These are phyloP conservation scores for Grigorovia jiainica DNA, from an alignment of 805 yeast genomes.

Conservation along the genomic window DNA sequence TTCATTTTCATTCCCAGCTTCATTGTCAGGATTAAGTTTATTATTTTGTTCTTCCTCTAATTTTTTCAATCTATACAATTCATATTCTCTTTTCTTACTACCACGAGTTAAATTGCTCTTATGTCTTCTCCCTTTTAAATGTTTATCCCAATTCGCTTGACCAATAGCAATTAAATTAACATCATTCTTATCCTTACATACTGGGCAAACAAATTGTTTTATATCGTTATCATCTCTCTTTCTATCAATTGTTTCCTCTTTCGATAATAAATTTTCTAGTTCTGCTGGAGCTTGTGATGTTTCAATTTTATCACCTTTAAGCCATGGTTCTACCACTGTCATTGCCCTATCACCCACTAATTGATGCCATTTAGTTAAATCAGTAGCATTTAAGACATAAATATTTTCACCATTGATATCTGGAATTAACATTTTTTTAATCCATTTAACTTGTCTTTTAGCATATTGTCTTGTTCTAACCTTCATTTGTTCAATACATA, in stretches of 20 bases:
- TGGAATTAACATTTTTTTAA: slow-evolving; percentile 55
- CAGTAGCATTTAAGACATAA: slow-evolving; percentile 68
- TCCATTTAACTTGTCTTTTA: slow-evolving; percentile 84
- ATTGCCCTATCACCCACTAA: slow-evolving; percentile 50
- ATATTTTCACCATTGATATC: slow-evolving; percentile 50
- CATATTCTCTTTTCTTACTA: slow-evolving; percentile 44
- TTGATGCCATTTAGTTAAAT: slow-evolving; percentile 50
- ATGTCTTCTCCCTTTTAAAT: slow-evolving; percentile 61
- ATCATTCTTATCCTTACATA: slow-evolving; percentile 50
- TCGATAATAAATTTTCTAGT: slow-evolving; percentile 23
- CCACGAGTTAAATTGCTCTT: slow-evolving; percentile 40
- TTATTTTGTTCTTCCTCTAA: not conserved
- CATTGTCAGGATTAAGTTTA: too few species aligned
- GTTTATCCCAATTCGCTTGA: slow-evolving; percentile 58
- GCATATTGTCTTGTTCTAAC: slow-evolving; percentile 79
- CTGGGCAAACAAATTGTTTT: slow-evolving; percentile 60
- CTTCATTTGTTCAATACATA: slow-evolving; percentile 70
- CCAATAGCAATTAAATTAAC: slow-evolving; percentile 63
- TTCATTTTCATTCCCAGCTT: not conserved
- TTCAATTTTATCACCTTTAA: slow-evolving; percentile 13
- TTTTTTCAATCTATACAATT: slow-evolving; percentile 31
- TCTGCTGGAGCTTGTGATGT: slow-evolving; percentile 32
- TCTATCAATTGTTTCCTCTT: slow-evolving; percentile 4
- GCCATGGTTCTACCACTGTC: slow-evolving; percentile 36
- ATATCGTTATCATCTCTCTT: slow-evolving; percentile 30